phyloP scores from a whole-genome alignment of 1,284 basidiomycete genomes.

The Puccinia polysora region DNA sequence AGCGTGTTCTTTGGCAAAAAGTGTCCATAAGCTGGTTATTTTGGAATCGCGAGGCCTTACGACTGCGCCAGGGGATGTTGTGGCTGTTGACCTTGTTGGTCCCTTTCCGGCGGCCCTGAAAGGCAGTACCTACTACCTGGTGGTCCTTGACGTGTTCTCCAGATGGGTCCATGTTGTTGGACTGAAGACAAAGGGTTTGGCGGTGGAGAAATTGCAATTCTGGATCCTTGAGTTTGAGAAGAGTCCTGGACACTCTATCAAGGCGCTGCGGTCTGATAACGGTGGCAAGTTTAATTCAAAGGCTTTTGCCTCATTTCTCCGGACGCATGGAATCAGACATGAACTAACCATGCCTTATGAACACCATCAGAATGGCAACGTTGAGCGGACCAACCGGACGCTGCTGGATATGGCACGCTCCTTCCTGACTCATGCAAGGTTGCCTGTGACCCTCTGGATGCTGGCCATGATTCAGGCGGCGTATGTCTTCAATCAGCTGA shows the following conservation, averaged over 20 bases:
- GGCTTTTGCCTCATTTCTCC: neutral
- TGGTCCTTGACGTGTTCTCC: neutral
- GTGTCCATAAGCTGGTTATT: no score
- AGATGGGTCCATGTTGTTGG: neutral
- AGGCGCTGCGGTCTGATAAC: neutral
- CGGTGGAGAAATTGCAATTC: neutral
- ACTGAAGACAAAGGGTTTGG: neutral
- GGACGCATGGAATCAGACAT: neutral
- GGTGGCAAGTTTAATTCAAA: slow-evolving; percentile 12
- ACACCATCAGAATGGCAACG: slow-evolving; percentile 23
- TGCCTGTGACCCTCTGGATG: neutral
- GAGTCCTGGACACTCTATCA: neutral
- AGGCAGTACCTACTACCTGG: no score
- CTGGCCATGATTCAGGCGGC: neutral
- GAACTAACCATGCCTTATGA: slow-evolving; percentile 6
- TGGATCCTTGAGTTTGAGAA: neutral
- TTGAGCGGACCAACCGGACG: slow-evolving; percentile 5
- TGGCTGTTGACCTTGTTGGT: no score
- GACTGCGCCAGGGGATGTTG: no score
- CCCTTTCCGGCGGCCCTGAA: no score
- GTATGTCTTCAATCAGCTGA: slow-evolving; percentile 1
- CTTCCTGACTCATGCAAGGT: neutral
- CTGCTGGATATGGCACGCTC: neutral
- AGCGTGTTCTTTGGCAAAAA: no score
- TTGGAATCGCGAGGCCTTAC: no score